Evolutionary conservation across 305 asterid species (phyloP), one percentile per base, ranked within the genome.

Genomic region (Fraxinus platypoda): DNA sequence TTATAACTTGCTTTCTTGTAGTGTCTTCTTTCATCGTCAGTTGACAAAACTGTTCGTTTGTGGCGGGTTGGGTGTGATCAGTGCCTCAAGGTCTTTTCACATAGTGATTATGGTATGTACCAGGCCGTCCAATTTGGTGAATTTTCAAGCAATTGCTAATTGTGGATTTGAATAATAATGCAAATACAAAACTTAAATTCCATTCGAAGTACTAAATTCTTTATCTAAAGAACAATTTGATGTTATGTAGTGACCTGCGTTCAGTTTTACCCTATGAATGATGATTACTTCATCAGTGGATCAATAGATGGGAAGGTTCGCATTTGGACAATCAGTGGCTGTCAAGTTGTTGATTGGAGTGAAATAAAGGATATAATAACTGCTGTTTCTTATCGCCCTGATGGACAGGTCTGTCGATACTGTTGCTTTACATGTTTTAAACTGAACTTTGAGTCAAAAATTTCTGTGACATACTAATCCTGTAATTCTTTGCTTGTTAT

Each of bases 231-330:
- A 6, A 19, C 28, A 38, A 34, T 81, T 70, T 80, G 83, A 79
- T 86, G 68, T 83, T 82, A 31, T 89, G 93, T 95, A 96, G 99
- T 96, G 87, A 94, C 99, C 46, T 91, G 97, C 86, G 78, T 90
- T 83, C 98, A 93, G 77, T 94, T 94, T 86, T 90, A 91, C 83
- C 98, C 98, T 0, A 83, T 86, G 83, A 85, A 91, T 37, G 90
- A 92, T 81, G 94, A 93, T 84, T 89, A 81, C 88, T 96, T 94
- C 91, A 76, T 96, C 86, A 96, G 97, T 82, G 98, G 99, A 76
- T 94, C 99, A 26, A 91, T 96, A 78, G 99, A 96, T 57, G 98
- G 99, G 73, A 96, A 96, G 87, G 91, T 92, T 79, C 97, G 99
- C 41, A 91, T 96, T 85, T 96, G 99, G 99, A 88, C 84, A 13